Conservation (phyloP, 148 eudicot genomes). For the Limonium bicolor region DNA sequence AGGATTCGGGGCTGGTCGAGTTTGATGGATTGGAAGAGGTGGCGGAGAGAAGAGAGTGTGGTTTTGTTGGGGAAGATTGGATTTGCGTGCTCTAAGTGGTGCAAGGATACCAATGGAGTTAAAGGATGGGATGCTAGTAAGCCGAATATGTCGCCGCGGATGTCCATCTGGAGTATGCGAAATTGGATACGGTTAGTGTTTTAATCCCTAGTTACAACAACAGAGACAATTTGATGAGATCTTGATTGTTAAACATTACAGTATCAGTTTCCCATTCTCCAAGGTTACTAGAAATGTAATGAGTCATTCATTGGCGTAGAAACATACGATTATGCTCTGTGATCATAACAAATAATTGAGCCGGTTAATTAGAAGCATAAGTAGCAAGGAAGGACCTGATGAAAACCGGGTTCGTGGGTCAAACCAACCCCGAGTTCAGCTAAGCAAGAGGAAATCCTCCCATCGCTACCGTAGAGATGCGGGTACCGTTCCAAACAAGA, state of each 20-base stretch:
- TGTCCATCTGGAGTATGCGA: slow-evolving; percentile 37
- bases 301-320: too few relatives aligned
- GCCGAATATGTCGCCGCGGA: slow-evolving; percentile 60
- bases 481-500: slow-evolving; percentile 54
- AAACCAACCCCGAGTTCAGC: slow-evolving; percentile 59
- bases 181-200: not conserved
- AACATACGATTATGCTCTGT: too few relatives aligned
- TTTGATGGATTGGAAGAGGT: slow-evolving; percentile 34
- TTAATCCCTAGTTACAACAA: not conserved
- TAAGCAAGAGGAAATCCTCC: slow-evolving; percentile 50
- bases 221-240: not conserved
- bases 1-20: slow-evolving; percentile 36
- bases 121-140: slow-evolving; percentile 62
- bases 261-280: not conserved
- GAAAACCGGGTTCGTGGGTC: slow-evolving; percentile 66
- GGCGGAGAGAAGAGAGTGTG: slow-evolving; percentile 16
- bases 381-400: slow-evolving; percentile 34
- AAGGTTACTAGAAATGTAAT: too few relatives aligned
- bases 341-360: not conserved
- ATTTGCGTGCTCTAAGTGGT: slow-evolving; percentile 30
- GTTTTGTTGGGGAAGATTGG: slow-evolving; percentile 50
- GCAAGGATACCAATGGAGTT: slow-evolving; percentile 42
- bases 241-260: not conserved
- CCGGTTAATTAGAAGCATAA: not conserved
- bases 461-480: slow-evolving; percentile 69